These are phyloP conservation scores for Pseudodiploospora longispora DNA, from an alignment of 2,329 filamentous ascomycete genomes.

Conservation along the genomic window DNA sequence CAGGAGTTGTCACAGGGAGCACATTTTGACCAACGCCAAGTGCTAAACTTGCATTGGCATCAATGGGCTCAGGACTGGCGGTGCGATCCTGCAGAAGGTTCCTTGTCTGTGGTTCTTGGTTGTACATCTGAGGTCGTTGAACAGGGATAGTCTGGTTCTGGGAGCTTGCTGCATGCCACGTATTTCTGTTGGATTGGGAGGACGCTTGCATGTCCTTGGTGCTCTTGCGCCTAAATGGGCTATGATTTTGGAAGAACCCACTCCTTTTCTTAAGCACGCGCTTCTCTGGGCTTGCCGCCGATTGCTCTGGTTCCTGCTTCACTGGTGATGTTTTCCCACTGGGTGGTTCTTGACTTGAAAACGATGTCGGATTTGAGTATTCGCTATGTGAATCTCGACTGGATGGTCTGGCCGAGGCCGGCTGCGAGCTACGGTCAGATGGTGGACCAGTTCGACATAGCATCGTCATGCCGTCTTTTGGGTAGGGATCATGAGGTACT, in stretches of 20 bases:
- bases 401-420: conserved; percentile 61
- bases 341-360: conserved; percentile 74
- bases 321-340: conserved; percentile 67
- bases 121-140: conserved; percentile 32
- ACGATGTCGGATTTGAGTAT: conserved; percentile 79
- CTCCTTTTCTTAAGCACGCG: conserved; percentile 63
- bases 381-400: conserved; percentile 88
- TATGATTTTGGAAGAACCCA: conserved; percentile 88
- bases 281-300: conserved; percentile 51
- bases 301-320: conserved; percentile 48
- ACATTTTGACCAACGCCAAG: conserved; percentile 94
- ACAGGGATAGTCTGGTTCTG: conserved; percentile 21
- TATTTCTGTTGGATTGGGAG: conserved; percentile 40
- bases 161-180: conserved; percentile 42
- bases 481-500: conserved; percentile 88
- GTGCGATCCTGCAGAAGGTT: conserved; percentile 34
- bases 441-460: conserved; percentile 70
- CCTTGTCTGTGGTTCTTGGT: conserved; percentile 25
- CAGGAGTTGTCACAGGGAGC: conserved; percentile 80
- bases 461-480: conserved; percentile 95
- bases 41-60: conserved; percentile 85
- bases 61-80: conserved; percentile 74
- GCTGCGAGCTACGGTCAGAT: conserved; percentile 44
- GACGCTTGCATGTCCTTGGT: conserved; percentile 55
- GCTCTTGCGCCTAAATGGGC: conserved; percentile 88